phyloP scores from a whole-genome alignment of 768 basidiomycete species.

The Auriculariales sp. region DNA sequence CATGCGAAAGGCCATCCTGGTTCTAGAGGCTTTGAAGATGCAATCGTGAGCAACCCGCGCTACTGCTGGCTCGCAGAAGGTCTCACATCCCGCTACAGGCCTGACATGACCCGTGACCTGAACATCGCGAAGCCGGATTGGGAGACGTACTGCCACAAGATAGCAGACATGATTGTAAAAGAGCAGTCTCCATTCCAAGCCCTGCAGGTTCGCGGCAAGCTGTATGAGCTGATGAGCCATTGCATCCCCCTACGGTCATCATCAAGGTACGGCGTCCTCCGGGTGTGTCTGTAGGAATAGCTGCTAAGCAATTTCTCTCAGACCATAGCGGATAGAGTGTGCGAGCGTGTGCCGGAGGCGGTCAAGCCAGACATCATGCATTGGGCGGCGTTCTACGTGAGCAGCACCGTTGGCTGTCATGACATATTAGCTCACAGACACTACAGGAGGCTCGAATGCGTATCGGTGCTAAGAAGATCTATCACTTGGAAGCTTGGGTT shows the following conservation, averaged over 20 bases:
- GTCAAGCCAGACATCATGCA: conserved; percentile 91
- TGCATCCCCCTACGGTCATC: conserved; percentile 92
- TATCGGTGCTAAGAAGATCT: conserved; percentile 86
- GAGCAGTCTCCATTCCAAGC: conserved; percentile 84
- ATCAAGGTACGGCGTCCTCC: conserved; percentile 49
- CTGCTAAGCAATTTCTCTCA: conserved; percentile 15
- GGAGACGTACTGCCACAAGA: conserved; percentile 92
- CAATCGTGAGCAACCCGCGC: conserved; percentile 50
- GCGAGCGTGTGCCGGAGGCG: conserved; percentile 77
- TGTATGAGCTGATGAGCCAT: conserved; percentile 91
- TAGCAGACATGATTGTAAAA: conserved; percentile 76
- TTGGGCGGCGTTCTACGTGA: conserved; percentile 93
- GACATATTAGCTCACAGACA: too few relatives aligned
- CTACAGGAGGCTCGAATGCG: conserved; percentile 93
- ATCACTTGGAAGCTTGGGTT: conserved; percentile 94
- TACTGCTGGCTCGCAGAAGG: neutral
- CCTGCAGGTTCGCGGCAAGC: conserved; percentile 82
- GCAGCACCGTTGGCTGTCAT: conserved; percentile 17
- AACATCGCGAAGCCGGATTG: conserved; percentile 96
- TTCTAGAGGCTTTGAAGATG: conserved; percentile 93
- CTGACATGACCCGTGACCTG: conserved; percentile 67
- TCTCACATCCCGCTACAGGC: conserved; percentile 26
- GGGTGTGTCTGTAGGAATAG: neutral
- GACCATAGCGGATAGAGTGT: conserved; percentile 84
- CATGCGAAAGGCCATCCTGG: conserved; percentile 84